A percentile compares a stretch with the other conserved stretches of the same genome.
Conservation (phyloP, 495 filamentous ascomycete genomes). For the Aspergillus coremiiformis region DNA sequence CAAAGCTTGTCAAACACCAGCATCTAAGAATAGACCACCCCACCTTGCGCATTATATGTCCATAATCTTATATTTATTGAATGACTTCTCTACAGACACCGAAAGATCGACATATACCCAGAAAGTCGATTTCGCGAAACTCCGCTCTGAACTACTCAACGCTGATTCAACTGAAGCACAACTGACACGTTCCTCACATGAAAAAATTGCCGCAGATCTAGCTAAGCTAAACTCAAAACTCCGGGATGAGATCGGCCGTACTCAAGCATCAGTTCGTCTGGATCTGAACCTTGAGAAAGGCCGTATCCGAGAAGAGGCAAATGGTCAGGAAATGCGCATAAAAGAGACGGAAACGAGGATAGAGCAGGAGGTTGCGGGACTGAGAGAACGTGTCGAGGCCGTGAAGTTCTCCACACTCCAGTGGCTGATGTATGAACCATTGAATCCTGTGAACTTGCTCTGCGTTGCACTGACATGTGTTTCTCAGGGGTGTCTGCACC, state of each 20-base stretch:
- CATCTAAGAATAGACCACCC: neutral
- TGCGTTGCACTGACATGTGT: slow-evolving; percentile 20
- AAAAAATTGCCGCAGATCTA: slow-evolving; percentile 88
- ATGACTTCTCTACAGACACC: slow-evolving; percentile 31
- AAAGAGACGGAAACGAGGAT: slow-evolving; percentile 98
- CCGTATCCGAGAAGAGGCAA: slow-evolving; percentile 91
- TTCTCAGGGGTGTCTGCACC: slow-evolving; percentile 77
- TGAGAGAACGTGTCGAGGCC: slow-evolving; percentile 86
- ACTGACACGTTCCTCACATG: slow-evolving; percentile 82
- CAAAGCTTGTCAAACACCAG: neutral
- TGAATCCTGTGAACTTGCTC: neutral
- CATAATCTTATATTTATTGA: too few species aligned
- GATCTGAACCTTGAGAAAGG: slow-evolving; percentile 97
- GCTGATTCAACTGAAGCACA: slow-evolving; percentile 85
- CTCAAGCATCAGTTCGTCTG: slow-evolving; percentile 82
- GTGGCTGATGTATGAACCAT: slow-evolving; percentile 71
- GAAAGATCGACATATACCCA: slow-evolving; percentile 83
- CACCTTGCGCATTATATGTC: too few species aligned
- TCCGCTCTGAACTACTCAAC: slow-evolving; percentile 85
- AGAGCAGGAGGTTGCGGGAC: slow-evolving; percentile 90
- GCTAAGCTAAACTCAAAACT: slow-evolving; percentile 83
- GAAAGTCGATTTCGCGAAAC: slow-evolving; percentile 98
- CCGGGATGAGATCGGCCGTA: slow-evolving; percentile 87
- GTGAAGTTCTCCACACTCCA: slow-evolving; percentile 97
- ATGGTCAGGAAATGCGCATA: slow-evolving; percentile 94